These are phyloP conservation scores for Tylopilus sp. DNA, from an alignment of 768 basidiomycete genomes.

Conservation along the genomic window DNA sequence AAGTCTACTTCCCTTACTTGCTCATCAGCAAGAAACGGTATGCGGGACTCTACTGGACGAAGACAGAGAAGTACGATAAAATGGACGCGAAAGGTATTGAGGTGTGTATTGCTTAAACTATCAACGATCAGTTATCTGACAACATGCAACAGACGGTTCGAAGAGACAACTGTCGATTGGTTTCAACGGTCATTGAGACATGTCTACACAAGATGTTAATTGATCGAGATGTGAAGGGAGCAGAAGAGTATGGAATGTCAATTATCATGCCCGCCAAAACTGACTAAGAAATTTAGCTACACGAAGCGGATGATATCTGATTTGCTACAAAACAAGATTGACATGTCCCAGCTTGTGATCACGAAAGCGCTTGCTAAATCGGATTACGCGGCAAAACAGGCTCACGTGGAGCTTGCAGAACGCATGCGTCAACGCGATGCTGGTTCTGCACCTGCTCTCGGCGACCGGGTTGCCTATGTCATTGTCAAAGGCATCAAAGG, in stretches of 20 bases:
- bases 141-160: conserved; percentile 74
- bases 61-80: conserved; percentile 93
- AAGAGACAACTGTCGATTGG: conserved; percentile 97
- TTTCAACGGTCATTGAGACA: conserved; percentile 96
- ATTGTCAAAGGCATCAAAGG: conserved; percentile 97
- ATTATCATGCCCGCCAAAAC: conserved; percentile 6
- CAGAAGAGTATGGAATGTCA: conserved; percentile 68
- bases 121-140: neutral
- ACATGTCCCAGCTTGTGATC: conserved; percentile 99
- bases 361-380: conserved; percentile 94
- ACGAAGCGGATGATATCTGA: conserved; percentile 92
- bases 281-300: conserved; percentile 56
- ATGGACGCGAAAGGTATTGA: conserved; percentile 99
- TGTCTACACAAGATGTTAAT: conserved; percentile 98
- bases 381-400: conserved; percentile 93
- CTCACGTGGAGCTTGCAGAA: conserved; percentile 93
- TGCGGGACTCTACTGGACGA: conserved; percentile 97
- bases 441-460: conserved; percentile 94
- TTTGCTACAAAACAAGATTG: conserved; percentile 91
- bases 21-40: conserved; percentile 99
- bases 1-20: conserved; percentile 97
- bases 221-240: conserved; percentile 88
- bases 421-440: conserved; percentile 96
- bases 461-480: conserved; percentile 98
- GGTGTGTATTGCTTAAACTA: conserved; percentile 42